Conservation (phyloP, 2,329 filamentous ascomycete genomes). For the Grosmannia huntii region DNA sequence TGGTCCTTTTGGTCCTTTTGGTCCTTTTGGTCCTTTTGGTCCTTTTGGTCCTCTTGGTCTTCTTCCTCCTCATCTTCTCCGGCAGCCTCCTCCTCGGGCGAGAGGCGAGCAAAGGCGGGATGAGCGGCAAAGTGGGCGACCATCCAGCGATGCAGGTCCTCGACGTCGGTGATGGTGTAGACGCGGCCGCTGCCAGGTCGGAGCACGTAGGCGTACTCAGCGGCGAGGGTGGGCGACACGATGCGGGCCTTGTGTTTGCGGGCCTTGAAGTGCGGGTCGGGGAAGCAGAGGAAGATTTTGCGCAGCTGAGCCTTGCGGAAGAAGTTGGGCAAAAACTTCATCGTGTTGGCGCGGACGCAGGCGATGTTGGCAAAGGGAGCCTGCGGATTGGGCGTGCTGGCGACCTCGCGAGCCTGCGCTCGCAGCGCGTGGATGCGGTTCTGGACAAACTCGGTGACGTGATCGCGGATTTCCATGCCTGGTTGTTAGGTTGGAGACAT, state of each 20-base stretch:
- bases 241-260: slow-evolving; percentile 96
- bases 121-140: slow-evolving; percentile 70
- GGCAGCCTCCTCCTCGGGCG: slow-evolving; percentile 43
- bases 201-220: slow-evolving; percentile 85
- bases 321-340: slow-evolving; percentile 99
- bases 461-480: slow-evolving; percentile 86
- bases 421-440: slow-evolving; percentile 77
- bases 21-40: slow-evolving; percentile 12
- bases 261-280: slow-evolving; percentile 95
- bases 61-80: background rate
- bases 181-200: slow-evolving; percentile 64
- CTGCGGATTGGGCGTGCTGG: slow-evolving; percentile 11
- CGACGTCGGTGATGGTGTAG: slow-evolving; percentile 96
- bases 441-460: slow-evolving; percentile 83
- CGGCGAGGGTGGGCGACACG: slow-evolving; percentile 74
- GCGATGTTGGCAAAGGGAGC: slow-evolving; percentile 71
- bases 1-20: slow-evolving; percentile 25
- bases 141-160: slow-evolving; percentile 91
- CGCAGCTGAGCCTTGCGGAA: slow-evolving; percentile 69
- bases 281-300: slow-evolving; percentile 96
- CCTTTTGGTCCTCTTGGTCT: background rate
- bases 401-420: slow-evolving; percentile 34
- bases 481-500: no score
- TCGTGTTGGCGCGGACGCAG: slow-evolving; percentile 84
- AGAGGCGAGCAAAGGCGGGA: slow-evolving; percentile 64